A percentile compares a stretch with the other conserved stretches of the same genome.
phyloP scores from a whole-genome alignment of 768 basidiomycete species.

The Terana coerulea region DNA sequence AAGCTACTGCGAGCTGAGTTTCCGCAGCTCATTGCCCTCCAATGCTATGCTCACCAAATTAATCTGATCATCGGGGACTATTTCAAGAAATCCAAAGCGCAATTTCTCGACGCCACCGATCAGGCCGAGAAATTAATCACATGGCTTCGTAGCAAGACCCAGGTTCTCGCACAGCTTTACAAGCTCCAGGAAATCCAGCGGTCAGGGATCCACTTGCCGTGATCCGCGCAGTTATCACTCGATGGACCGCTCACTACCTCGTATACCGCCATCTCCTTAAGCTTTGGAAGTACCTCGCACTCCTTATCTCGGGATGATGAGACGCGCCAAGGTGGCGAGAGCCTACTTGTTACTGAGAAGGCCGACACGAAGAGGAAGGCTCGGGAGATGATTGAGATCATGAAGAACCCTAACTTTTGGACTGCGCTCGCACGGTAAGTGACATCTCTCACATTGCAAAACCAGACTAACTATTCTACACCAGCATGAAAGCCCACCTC shows the following conservation, averaged over 20 bases:
- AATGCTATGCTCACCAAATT: constrained; percentile 39
- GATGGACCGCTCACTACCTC: constrained; percentile 34
- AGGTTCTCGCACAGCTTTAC: constrained; percentile 26
- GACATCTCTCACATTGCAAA: not conserved
- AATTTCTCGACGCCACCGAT: constrained; percentile 19
- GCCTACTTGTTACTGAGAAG: constrained; percentile 23
- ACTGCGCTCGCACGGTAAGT: constrained; percentile 25
- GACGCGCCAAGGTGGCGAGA: not conserved
- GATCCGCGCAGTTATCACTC: constrained; percentile 32
- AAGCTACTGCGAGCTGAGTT: constrained; percentile 16
- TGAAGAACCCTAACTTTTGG: constrained; percentile 31
- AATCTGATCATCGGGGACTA: constrained; percentile 39
- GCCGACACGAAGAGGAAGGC: constrained; percentile 24
- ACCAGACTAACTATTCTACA: not conserved
- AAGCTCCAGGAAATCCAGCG: constrained; percentile 17
- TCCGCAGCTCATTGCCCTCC: constrained; percentile 27
- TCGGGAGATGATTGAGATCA: constrained; percentile 24
- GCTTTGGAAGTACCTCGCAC: constrained; percentile 17
- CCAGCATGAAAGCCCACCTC: constrained; percentile 22
- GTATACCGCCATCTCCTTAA: constrained; percentile 31
- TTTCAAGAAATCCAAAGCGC: constrained; percentile 25
- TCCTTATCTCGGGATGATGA: constrained; percentile 22
- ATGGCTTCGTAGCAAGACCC: constrained; percentile 35
- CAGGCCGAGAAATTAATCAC: constrained; percentile 32
- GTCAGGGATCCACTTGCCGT: constrained; percentile 17